Evolutionary conservation across 2,329 filamentous ascomycete genomes (phyloP).

Genomic region (Fusarium sp.): DNA sequence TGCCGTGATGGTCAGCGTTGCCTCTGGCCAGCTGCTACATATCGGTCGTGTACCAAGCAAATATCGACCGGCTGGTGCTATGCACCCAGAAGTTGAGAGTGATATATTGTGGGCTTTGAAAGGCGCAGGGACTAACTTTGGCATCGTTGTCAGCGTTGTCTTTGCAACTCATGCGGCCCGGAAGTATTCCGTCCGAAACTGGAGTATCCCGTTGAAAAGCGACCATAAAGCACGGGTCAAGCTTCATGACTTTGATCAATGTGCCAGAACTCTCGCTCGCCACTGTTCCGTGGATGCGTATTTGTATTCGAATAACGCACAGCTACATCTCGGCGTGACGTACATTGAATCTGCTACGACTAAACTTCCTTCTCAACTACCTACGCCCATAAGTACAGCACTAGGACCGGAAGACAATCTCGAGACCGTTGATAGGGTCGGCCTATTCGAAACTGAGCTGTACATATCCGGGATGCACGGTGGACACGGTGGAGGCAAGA

Average conservation of each 20-base stretch:
- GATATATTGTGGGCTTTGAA: slow-evolving; percentile 68
- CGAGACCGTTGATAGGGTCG: slow-evolving; percentile 58
- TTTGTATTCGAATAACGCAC: slow-evolving; percentile 60
- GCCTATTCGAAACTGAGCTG: slow-evolving; percentile 69
- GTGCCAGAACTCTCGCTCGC: slow-evolving; percentile 52
- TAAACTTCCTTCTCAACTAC: slow-evolving; percentile 61
- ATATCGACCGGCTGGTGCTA: slow-evolving; percentile 53
- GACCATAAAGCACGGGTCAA: slow-evolving; percentile 41
- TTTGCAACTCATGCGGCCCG: slow-evolving; percentile 60
- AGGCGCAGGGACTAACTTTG: slow-evolving; percentile 70
- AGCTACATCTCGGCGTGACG: slow-evolving; percentile 64
- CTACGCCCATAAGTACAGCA: slow-evolving; percentile 65
- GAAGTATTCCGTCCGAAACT: slow-evolving; percentile 54
- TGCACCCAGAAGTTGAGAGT: slow-evolving; percentile 57
- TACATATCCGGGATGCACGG: slow-evolving; percentile 70
- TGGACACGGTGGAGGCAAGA: slow-evolving; percentile 68
- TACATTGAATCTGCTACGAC: slow-evolving; percentile 53
- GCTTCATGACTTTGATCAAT: slow-evolving; percentile 55
- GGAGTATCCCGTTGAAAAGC: slow-evolving; percentile 52
- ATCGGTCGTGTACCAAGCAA: slow-evolving; percentile 63
- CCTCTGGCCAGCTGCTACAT: slow-evolving; percentile 58
- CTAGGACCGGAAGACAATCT: slow-evolving; percentile 49
- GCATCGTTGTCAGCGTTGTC: slow-evolving; percentile 64
- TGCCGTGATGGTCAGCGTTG: slow-evolving; percentile 66
- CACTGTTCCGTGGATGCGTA: slow-evolving; percentile 65